Conservation (phyloP, 371 early-diverging fungal genomes). For the Mortierella sp. region DNA sequence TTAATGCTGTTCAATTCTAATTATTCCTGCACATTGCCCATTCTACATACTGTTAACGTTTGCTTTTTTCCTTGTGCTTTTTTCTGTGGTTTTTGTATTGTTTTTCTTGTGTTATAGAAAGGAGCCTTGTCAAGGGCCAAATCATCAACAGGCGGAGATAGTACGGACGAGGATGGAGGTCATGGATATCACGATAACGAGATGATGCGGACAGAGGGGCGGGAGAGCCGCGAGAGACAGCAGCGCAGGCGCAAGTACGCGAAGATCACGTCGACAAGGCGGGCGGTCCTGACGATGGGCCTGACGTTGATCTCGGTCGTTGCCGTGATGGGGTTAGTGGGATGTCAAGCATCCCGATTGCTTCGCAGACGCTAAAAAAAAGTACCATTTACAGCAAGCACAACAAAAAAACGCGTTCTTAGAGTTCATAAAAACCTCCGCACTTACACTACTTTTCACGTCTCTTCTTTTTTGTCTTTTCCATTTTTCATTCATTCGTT, state of each 20-base stretch:
- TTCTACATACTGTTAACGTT: background rate
- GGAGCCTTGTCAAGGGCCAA: slow-evolving; percentile 32
- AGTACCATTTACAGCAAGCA: background rate
- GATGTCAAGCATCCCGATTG: slow-evolving; percentile 41
- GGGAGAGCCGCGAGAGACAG: slow-evolving; percentile 4
- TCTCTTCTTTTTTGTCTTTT: background rate
- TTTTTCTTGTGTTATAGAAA: slow-evolving; percentile 16
- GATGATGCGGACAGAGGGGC: slow-evolving; percentile 37
- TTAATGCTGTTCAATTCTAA: background rate
- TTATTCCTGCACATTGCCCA: background rate
- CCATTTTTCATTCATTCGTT: background rate
- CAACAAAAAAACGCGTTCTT: background rate
- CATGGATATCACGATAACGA: slow-evolving; percentile 38
- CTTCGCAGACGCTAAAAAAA: slow-evolving; percentile 23
- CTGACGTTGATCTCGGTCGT: slow-evolving; percentile 49
- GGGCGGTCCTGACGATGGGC: slow-evolving; percentile 49
- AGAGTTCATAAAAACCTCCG: background rate
- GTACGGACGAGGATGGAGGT: slow-evolving; percentile 30
- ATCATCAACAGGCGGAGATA: slow-evolving; percentile 29
- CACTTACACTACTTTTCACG: background rate
- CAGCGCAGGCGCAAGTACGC: slow-evolving; percentile 37
- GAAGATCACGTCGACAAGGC: slow-evolving; percentile 53
- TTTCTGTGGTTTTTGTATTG: background rate
- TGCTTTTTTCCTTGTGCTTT: background rate
- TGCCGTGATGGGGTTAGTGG: slow-evolving; percentile 48